Evolutionary conservation across 805 yeast genomes (phyloP).

Genomic region (Jamesozyma piceae): DNA sequence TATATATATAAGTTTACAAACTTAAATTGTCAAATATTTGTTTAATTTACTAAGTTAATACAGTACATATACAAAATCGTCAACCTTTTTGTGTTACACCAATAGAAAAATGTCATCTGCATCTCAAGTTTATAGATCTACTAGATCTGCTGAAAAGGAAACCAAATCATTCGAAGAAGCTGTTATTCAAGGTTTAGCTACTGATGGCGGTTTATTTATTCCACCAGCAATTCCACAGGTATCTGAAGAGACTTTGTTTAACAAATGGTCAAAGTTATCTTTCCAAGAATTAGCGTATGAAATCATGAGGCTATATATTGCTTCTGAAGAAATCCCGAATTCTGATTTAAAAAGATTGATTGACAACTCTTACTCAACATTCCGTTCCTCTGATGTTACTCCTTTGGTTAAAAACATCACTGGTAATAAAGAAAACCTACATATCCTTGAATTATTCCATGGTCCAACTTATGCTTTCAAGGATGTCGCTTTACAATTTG

Average conservation of each 20-base stretch:
- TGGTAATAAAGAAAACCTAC: slow-evolving; percentile 48
- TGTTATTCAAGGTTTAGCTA: slow-evolving; percentile 83
- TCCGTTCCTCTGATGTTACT: slow-evolving; percentile 80
- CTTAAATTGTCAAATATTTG: too few species aligned
- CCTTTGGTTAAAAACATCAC: slow-evolving; percentile 58
- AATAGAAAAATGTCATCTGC: slow-evolving; percentile 21
- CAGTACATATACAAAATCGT: too few species aligned
- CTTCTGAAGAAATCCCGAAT: slow-evolving; percentile 61
- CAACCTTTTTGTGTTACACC: too few species aligned
- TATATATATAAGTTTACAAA: too few species aligned
- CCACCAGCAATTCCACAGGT: slow-evolving; percentile 75
- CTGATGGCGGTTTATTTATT: slow-evolving; percentile 91
- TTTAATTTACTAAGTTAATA: too few species aligned
- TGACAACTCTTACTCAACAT: slow-evolving; percentile 73
- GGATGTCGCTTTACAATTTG: slow-evolving; percentile 96
- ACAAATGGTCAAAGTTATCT: slow-evolving; percentile 61
- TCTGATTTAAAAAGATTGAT: slow-evolving; percentile 57
- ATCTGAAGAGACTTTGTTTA: slow-evolving; percentile 42
- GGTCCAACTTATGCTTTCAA: slow-evolving; percentile 99
- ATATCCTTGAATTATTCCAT: slow-evolving; percentile 87
- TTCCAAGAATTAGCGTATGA: slow-evolving; percentile 84
- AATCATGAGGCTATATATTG: slow-evolving; percentile 72
- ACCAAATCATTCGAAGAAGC: slow-evolving; percentile 67
- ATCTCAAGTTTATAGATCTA: slow-evolving; percentile 68
- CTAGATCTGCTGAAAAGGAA: slow-evolving; percentile 51